These are phyloP conservation scores for Kwoniella sp. DNA, from an alignment of 768 basidiomycete species.

Conservation along the genomic window DNA sequence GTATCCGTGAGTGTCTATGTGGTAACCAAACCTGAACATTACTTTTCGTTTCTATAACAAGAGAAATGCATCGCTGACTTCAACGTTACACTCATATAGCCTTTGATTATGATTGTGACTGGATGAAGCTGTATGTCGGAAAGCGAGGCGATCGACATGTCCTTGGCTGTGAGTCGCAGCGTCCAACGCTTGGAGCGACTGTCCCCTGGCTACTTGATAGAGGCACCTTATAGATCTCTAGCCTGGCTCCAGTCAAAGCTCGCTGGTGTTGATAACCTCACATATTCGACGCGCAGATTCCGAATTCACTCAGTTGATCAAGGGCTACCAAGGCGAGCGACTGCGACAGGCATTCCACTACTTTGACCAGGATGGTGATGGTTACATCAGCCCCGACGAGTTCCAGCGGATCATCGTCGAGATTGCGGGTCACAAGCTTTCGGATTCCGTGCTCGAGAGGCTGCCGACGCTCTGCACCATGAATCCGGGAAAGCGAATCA, in stretches of 20 bases:
- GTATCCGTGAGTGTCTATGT: conserved; percentile 41
- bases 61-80: neutral
- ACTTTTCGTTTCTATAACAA: neutral
- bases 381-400: conserved; percentile 88
- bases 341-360: conserved; percentile 93
- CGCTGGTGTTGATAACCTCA: neutral
- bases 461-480: conserved; percentile 89
- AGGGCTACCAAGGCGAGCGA: conserved; percentile 95
- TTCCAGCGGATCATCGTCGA: conserved; percentile 96
- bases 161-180: conserved; percentile 79
- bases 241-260: too few relatives aligned
- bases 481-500: conserved; percentile 84
- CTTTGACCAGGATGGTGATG: conserved; percentile 85
- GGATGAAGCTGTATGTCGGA: conserved; percentile 94
- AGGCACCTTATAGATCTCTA: too few relatives aligned
- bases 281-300: conserved; percentile 64
- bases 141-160: conserved; percentile 88
- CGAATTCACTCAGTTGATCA: conserved; percentile 98
- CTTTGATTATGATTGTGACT: conserved; percentile 94
- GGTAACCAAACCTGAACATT: too few relatives aligned
- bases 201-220: too few relatives aligned
- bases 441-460: conserved; percentile 86
- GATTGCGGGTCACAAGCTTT: conserved; percentile 95
- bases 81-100: conserved; percentile 52
- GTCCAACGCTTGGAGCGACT: too few relatives aligned